Percentiles rank a stretch among this genome's conserved stretches.
Evolutionary conservation across 371 early-diverging fungal species (phyloP).

Genomic region (Mucor irregularis): DNA sequence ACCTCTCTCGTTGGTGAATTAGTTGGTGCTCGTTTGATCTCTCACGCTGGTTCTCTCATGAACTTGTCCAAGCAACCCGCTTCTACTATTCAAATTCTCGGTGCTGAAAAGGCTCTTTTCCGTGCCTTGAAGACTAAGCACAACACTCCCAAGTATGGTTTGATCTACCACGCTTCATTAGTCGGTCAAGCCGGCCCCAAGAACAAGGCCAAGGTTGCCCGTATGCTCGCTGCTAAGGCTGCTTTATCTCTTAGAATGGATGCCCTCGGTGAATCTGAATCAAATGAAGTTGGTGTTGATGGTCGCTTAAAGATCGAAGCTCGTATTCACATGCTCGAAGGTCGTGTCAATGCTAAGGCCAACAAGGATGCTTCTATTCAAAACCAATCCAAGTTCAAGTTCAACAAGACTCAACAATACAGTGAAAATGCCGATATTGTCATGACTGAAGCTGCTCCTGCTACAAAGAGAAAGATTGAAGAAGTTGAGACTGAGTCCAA

Average conservation of each 20-base stretch:
- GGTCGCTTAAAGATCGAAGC: constrained; percentile 85
- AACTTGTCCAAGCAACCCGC: constrained; percentile 93
- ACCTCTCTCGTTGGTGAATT: constrained; percentile 90
- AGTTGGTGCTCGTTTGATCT: constrained; percentile 90
- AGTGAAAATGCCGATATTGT: constrained; percentile 37
- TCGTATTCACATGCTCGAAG: constrained; percentile 86
- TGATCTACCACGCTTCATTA: constrained; percentile 91
- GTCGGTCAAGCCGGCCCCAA: constrained; percentile 86
- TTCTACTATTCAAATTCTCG: constrained; percentile 95
- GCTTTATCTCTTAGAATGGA: constrained; percentile 94
- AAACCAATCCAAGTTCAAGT: constrained; percentile 76
- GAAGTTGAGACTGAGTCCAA: constrained; percentile 44
- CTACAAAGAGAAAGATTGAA: constrained; percentile 47
- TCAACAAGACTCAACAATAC: constrained; percentile 46
- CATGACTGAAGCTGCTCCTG: constrained; percentile 37
- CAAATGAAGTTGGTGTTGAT: constrained; percentile 83
- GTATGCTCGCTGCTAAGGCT: constrained; percentile 92
- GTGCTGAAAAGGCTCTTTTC: constrained; percentile 98
- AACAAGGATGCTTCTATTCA: constrained; percentile 57
- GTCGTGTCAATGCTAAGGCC: constrained; percentile 46
- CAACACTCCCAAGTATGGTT: constrained; percentile 97
- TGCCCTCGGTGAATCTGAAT: constrained; percentile 88
- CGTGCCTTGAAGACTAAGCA: constrained; percentile 93
- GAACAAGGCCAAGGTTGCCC: constrained; percentile 92
- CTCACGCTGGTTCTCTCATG: constrained; percentile 91